phyloP scores from a whole-genome alignment of 805 yeast genomes.

The Hagleromyces aurorensis region DNA sequence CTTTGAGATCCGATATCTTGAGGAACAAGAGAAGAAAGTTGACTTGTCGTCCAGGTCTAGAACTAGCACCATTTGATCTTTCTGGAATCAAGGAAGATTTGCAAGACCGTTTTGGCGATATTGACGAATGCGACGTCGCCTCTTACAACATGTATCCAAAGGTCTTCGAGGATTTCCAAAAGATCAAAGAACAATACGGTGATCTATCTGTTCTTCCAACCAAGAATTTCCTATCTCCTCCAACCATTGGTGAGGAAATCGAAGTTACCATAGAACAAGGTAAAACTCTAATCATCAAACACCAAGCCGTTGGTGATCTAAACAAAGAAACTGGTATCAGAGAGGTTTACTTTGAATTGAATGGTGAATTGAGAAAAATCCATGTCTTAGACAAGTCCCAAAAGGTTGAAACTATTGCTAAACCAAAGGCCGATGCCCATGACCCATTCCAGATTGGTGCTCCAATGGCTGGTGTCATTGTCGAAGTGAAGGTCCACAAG shows the following conservation, averaged over 20 bases:
- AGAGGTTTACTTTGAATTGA: conserved; percentile 95
- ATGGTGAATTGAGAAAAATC: conserved; percentile 97
- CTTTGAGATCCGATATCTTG: conserved; percentile 84
- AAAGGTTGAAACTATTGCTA: conserved; percentile 73
- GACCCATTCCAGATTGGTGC: conserved; percentile 93
- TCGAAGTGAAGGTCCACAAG: conserved; percentile 85
- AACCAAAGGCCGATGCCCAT: conserved; percentile 84
- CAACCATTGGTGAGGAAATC: conserved; percentile 82
- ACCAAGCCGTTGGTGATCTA: conserved; percentile 88
- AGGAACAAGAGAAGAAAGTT: conserved; percentile 89
- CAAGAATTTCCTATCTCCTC: conserved; percentile 78
- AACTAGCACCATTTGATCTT: conserved; percentile 78
- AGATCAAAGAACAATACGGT: conserved; percentile 69
- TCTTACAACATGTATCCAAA: conserved; percentile 97
- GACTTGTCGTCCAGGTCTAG: conserved; percentile 85
- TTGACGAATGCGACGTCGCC: conserved; percentile 85
- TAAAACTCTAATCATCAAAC: conserved; percentile 82
- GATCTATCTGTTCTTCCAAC: conserved; percentile 94
- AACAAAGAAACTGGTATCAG: conserved; percentile 79
- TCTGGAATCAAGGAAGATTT: conserved; percentile 65
- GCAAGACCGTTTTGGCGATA: conserved; percentile 64
- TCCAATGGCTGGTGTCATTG: conserved; percentile 98
- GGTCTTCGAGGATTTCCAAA: conserved; percentile 84
- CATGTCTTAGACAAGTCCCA: conserved; percentile 83
- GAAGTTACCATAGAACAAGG: conserved; percentile 89